Evolutionary conservation across 1,284 basidiomycete genomes (phyloP).

Genomic region (Trametes polyzona): DNA sequence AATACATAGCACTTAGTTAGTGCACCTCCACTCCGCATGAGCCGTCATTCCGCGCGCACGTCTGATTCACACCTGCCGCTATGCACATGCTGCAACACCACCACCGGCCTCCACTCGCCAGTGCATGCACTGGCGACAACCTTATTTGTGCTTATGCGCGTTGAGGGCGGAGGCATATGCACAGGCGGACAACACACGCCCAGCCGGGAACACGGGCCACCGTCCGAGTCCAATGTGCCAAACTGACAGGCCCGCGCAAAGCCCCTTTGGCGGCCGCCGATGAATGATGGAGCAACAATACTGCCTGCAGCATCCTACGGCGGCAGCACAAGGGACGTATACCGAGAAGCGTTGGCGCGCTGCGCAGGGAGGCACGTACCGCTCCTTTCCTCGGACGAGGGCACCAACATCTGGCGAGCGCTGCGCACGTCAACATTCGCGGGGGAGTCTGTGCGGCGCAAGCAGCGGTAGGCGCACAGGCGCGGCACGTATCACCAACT

Average conservation of each 20-base stretch:
- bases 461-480: background rate
- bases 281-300: background rate
- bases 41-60: background rate
- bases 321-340: background rate
- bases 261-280: background rate
- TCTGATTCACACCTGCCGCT: background rate
- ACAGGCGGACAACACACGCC: background rate
- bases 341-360: background rate
- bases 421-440: background rate
- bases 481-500: background rate
- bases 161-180: background rate
- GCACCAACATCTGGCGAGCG: background rate
- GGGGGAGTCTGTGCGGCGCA: constrained; percentile 6
- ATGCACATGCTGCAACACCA: background rate
- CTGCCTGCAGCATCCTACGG: too few species aligned
- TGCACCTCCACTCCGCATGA: too few species aligned
- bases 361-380: background rate
- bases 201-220: background rate
- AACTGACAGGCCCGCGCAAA: constrained; percentile 8
- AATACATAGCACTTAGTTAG: too few species aligned
- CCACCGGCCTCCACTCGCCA: background rate
- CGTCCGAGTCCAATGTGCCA: constrained; percentile 9
- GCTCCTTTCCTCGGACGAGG: background rate
- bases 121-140: background rate
- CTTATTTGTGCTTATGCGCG: background rate